Percentiles rank a stretch among this genome's conserved stretches.
Conservation (phyloP, 208 protist species). For the Vickermania ingenoplastis region DNA sequence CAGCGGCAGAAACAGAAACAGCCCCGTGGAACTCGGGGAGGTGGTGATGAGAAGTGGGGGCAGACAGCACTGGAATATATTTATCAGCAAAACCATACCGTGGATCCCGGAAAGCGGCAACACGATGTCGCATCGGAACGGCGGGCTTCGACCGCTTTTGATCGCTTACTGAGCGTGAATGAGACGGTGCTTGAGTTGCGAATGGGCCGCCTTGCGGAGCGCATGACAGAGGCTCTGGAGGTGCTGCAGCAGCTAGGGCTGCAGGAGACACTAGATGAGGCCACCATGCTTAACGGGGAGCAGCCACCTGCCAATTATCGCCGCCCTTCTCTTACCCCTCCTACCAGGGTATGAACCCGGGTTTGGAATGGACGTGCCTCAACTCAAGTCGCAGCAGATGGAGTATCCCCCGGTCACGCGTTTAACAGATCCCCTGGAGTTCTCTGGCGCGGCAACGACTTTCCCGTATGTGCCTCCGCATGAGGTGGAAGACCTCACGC, state of each 20-base stretch:
- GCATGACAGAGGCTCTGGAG: slow-evolving; percentile 68
- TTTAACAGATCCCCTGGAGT: slow-evolving; percentile 50
- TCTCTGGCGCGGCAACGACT: slow-evolving; percentile 3
- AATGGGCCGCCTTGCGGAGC: slow-evolving; percentile 25
- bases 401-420: slow-evolving; percentile 64
- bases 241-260: slow-evolving; percentile 45
- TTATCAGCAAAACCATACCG: slow-evolving; percentile 77
- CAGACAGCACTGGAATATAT: slow-evolving; percentile 85
- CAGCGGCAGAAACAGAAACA: too few relatives aligned
- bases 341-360: slow-evolving; percentile 78
- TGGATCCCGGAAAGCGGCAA: slow-evolving; percentile 70
- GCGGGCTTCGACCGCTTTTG: slow-evolving; percentile 47
- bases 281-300: slow-evolving; percentile 54
- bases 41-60: slow-evolving; percentile 81
- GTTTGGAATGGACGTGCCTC: slow-evolving; percentile 78
- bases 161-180: slow-evolving; percentile 49
- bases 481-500: slow-evolving; percentile 48
- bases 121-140: slow-evolving; percentile 67
- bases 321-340: slow-evolving; percentile 69
- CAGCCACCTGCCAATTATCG: slow-evolving; percentile 62
- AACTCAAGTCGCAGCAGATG: slow-evolving; percentile 56
- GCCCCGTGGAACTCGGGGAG: too few relatives aligned
- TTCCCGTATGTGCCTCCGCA: slow-evolving; percentile 68
- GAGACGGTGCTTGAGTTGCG: slow-evolving; percentile 40
- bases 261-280: slow-evolving; percentile 43